Conservation (phyloP, 2,329 filamentous ascomycete genomes). For the Diaporthe caulivora region DNA sequence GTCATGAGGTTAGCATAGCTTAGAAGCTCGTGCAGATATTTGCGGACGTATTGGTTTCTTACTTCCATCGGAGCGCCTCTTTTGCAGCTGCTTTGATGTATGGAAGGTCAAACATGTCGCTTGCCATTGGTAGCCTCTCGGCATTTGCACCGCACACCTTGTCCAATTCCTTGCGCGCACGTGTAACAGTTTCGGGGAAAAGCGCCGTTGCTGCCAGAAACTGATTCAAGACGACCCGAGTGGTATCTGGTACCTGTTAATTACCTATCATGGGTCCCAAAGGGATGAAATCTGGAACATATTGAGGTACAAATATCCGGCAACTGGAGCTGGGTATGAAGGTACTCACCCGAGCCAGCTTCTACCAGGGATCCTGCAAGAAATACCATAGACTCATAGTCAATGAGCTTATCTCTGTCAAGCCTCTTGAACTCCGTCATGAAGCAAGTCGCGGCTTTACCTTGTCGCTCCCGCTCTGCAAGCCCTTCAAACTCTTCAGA, state of each 20-base stretch:
- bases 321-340: too few relatives aligned
- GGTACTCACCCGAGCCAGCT: not conserved
- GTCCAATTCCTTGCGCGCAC: not conserved
- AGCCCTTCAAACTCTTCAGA: not conserved
- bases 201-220: not conserved
- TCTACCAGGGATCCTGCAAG: not conserved
- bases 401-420: not conserved
- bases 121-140: not conserved
- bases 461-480: not conserved
- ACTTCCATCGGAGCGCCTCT: not conserved
- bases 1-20: not conserved
- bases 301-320: too few relatives aligned
- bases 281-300: too few relatives aligned
- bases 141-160: not conserved
- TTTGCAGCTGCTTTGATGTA: not conserved
- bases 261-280: too few relatives aligned
- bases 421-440: not conserved
- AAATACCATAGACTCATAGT: not conserved
- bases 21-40: too few relatives aligned
- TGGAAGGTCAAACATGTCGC: not conserved
- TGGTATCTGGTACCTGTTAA: not conserved
- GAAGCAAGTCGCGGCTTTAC: not conserved
- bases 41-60: not conserved
- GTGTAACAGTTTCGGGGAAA: not conserved
- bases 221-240: not conserved